Evolutionary conservation across 2,329 filamentous ascomycete species (phyloP).

Genomic region (Tolypocladium cylindrosporum): DNA sequence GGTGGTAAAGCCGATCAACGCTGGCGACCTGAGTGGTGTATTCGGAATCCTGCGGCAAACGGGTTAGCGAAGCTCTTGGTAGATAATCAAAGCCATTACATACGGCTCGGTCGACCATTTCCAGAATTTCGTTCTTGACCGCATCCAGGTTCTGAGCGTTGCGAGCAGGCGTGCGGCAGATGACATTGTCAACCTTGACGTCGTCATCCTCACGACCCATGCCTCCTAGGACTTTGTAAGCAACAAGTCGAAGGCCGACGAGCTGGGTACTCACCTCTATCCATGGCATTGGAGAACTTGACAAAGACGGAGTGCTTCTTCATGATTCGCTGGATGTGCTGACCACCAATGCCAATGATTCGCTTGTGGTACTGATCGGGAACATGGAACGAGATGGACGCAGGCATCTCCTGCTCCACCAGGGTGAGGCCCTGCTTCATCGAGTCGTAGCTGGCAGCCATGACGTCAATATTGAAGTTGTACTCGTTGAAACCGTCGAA

Average conservation of each 20-base stretch:
- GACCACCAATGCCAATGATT: conserved; percentile 95
- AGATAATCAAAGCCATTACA: conserved; percentile 21
- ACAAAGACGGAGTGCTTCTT: conserved; percentile 99
- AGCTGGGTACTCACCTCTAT: conserved; percentile 50
- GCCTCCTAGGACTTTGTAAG: conserved; percentile 30
- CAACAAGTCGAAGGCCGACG: not conserved
- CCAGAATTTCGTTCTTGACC: conserved; percentile 97
- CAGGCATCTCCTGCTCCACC: conserved; percentile 98
- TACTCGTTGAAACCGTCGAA: conserved; percentile 99
- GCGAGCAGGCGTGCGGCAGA: conserved; percentile 91
- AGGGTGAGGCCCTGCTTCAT: conserved; percentile 87
- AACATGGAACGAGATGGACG: conserved; percentile 97
- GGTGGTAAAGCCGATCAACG: conserved; percentile 90
- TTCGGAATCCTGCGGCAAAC: conserved; percentile 64
- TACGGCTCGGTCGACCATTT: conserved; percentile 95
- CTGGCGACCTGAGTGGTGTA: conserved; percentile 91
- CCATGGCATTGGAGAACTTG: conserved; percentile 99
- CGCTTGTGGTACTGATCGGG: conserved; percentile 99
- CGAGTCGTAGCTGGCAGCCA: conserved; percentile 82
- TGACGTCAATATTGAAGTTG: conserved; percentile 99
- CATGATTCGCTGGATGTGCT: conserved; percentile 99
- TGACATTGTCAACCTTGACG: conserved; percentile 97
- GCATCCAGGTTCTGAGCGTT: conserved; percentile 95
- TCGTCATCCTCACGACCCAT: conserved; percentile 95
- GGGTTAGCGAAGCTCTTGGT: conserved; percentile 1